phyloP scores from a whole-genome alignment of 768 basidiomycete genomes.

The Lentinula boryana region DNA sequence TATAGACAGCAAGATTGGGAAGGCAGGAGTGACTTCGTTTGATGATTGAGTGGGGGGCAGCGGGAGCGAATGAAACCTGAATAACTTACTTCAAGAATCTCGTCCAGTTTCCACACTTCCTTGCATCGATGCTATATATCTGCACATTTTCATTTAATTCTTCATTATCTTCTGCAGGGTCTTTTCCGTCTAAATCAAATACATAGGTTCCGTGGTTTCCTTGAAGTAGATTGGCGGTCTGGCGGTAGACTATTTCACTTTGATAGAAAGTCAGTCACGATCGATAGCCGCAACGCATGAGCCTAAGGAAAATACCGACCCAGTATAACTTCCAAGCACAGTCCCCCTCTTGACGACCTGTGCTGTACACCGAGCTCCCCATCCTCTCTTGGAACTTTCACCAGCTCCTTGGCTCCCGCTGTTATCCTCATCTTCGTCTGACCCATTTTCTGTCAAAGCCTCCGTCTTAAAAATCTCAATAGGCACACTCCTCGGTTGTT shows the following conservation, averaged over 20 bases:
- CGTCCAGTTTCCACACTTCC: background rate
- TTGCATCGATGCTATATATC: constrained; percentile 51
- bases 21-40: background rate
- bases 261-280: too few relatives aligned
- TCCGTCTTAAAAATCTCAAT: constrained; percentile 69
- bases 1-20: background rate
- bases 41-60: background rate
- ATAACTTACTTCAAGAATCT: background rate
- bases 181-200: constrained; percentile 62
- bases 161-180: constrained; percentile 26
- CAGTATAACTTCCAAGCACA: constrained; percentile 64
- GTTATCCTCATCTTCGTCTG: background rate
- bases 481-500: constrained; percentile 46
- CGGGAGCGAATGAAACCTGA: background rate
- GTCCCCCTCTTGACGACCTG: constrained; percentile 41
- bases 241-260: constrained; percentile 31
- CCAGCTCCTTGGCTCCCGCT: background rate
- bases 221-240: constrained; percentile 30
- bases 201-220: constrained; percentile 38
- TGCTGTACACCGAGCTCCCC: constrained; percentile 52
- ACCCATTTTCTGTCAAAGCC: background rate
- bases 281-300: constrained; percentile 22
- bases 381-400: constrained; percentile 24
- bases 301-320: constrained; percentile 43
- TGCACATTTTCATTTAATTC: constrained; percentile 18